These are phyloP conservation scores for Cutaneotrichosporon sp. DNA, from an alignment of 1,284 basidiomycete species.

Conservation along the genomic window DNA sequence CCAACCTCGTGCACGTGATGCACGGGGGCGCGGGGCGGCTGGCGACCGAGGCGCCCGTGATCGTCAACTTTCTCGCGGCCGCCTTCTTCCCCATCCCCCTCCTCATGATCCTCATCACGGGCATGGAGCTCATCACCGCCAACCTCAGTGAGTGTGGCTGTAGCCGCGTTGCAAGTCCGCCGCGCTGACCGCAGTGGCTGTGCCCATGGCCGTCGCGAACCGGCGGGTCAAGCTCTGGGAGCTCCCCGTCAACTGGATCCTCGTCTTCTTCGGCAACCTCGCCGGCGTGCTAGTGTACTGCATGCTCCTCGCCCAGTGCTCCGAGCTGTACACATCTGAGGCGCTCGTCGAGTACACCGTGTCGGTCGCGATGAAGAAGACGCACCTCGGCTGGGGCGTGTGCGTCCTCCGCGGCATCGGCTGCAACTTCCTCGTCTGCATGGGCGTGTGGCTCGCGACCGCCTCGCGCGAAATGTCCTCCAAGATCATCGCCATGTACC, in stretches of 20 bases:
- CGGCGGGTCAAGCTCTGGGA: conserved; percentile 30
- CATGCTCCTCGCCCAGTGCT: conserved; percentile 37
- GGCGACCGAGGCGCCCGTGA: conserved; percentile 24
- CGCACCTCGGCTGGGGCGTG: conserved; percentile 26
- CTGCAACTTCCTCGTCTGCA: conserved; percentile 51
- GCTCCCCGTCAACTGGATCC: conserved; percentile 41
- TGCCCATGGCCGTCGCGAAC: conserved; percentile 29
- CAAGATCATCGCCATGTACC: conserved; percentile 46
- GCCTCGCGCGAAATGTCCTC: conserved; percentile 41
- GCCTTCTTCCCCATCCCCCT: conserved; percentile 35
- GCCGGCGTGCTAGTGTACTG: conserved; percentile 40
- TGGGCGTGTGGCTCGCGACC: conserved; percentile 46
- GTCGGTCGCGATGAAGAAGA: conserved; percentile 30
- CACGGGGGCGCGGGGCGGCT: conserved; percentile 26
- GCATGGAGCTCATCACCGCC: conserved; percentile 32
- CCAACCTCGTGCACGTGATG: conserved; percentile 33
- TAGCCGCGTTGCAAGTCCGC: too few relatives aligned
- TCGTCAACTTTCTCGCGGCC: conserved; percentile 30
- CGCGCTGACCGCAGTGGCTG: conserved; percentile 28
- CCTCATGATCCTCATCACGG: conserved; percentile 35
- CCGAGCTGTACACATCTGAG: conserved; percentile 26
- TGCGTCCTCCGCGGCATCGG: conserved; percentile 49
- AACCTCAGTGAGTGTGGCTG: conserved; percentile 25
- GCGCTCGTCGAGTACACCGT: conserved; percentile 23
- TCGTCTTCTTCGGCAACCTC: conserved; percentile 52